Evolutionary conservation across 768 basidiomycete genomes (phyloP).

Genomic region (Phlebiopsis flavidoalba): DNA sequence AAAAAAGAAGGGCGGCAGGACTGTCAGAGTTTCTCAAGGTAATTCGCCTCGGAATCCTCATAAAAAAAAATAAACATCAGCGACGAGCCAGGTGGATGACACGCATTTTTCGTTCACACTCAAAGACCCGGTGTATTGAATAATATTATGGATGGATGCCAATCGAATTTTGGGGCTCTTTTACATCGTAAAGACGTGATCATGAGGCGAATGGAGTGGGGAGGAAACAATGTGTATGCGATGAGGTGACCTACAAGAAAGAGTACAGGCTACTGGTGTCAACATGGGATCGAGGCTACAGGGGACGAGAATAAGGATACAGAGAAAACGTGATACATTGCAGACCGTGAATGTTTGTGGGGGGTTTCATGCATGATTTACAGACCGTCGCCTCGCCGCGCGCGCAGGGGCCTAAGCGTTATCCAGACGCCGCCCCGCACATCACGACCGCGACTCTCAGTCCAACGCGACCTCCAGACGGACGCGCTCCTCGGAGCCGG

Average conservation of each 20-base stretch:
- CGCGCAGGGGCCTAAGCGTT: not conserved
- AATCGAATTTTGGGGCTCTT: not conserved
- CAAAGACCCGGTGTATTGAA: not conserved
- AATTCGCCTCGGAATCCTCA: not conserved
- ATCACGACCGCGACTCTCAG: slow-evolving; percentile 8
- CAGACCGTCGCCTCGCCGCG: not conserved
- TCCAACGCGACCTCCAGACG: slow-evolving; percentile 20
- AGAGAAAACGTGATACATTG: slow-evolving; percentile 1
- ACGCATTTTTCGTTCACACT: not conserved
- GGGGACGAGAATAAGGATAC: not conserved
- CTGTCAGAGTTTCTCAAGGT: not conserved
- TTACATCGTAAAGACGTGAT: no score
- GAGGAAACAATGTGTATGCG: no score
- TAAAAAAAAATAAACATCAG: not conserved
- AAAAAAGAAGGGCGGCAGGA: not conserved
- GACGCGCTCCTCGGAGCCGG: slow-evolving; percentile 14
- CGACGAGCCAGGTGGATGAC: not conserved
- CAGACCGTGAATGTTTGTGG: not conserved
- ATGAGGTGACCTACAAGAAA: no score
- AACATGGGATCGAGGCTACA: not conserved
- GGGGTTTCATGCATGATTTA: not conserved
- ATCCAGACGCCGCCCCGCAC: slow-evolving; percentile 1
- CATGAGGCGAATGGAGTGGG: no score
- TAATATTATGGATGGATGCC: not conserved
- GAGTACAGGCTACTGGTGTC: not conserved